Evolutionary conservation across 768 basidiomycete species (phyloP), one percentile per base, ranked within the genome.

Genomic region (Leccinum longicurvipes): DNA sequence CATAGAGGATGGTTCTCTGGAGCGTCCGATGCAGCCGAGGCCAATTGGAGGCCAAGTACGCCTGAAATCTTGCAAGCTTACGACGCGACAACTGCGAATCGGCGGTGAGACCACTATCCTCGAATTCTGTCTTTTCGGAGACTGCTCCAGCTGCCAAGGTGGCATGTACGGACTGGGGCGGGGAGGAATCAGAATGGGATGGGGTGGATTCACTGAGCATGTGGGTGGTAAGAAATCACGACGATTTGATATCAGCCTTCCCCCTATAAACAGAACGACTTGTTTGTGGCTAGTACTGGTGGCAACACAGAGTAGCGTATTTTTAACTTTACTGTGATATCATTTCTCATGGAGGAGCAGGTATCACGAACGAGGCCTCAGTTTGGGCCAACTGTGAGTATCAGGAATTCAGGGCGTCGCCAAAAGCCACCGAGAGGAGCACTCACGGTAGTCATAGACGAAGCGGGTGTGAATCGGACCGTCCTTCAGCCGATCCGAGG

Each of bases 371-470:
- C 14, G 27, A 44, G 10, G 23, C 5, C 23, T 67, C 50, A 68
- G 31, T 53, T 11, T 14, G 51, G 17, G 15, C 63, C 66, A 2
- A 62, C 70, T 70, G 28, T 25, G 15, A 19, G 11, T 41, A 41
- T 11, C 39, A 41, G n/a, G 8, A 2, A 29, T 44, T 70, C 53
- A 66, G 64, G 54, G 56, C 28, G n/a, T n/a, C 47, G 4, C 21
- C 21, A 45, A 36, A n/a, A 27, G 10, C 21, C 10, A 53, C n/a
- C 19, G n/a, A 23, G 7, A 23, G 10, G 45, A 27, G 14, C 1
- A 72, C 86, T 69, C 51, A 88, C 87, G 54, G 59, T 89, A 89
- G 63, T 89, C 85, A 57, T 89, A 91, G 19, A 86, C 75, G 34
- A 89, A 66, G 41, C 76, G 79, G 10, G 76, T 73, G 54, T 81